Evolutionary conservation across 2,329 filamentous ascomycete genomes (phyloP).

Genomic region (Cercospora janseana): DNA sequence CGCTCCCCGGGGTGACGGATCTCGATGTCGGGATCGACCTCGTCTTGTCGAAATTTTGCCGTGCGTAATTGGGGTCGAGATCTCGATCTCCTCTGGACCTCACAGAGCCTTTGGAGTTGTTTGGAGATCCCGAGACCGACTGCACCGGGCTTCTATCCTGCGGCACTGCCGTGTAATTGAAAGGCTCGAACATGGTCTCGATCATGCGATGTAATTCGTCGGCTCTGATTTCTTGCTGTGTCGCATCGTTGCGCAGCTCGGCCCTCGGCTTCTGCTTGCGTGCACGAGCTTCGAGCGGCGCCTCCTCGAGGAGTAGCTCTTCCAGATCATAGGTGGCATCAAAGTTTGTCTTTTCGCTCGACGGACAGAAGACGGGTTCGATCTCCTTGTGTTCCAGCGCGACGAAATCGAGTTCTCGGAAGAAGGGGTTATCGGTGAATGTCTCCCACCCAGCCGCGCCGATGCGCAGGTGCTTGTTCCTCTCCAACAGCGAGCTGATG

Average conservation of each 20-base stretch:
- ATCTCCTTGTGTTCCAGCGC: constrained; percentile 82
- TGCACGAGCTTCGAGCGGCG: constrained; percentile 86
- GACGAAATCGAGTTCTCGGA: constrained; percentile 78
- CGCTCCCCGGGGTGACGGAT: constrained; percentile 42
- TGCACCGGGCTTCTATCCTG: constrained; percentile 59
- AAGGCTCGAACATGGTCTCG: constrained; percentile 87
- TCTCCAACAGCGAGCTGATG: constrained; percentile 78
- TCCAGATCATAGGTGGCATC: constrained; percentile 97
- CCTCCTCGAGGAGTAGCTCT: constrained; percentile 88
- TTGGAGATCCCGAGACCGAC: constrained; percentile 12
- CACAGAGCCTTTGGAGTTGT: constrained; percentile 12
- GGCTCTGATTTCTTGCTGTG: constrained; percentile 88
- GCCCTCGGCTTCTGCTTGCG: constrained; percentile 91
- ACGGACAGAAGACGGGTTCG: constrained; percentile 86
- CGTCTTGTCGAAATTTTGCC: constrained; percentile 17
- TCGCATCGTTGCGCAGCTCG: constrained; percentile 87
- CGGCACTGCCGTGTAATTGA: constrained; percentile 85
- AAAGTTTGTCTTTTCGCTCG: constrained; percentile 97
- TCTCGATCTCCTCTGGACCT: constrained; percentile 21
- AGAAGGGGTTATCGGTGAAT: constrained; percentile 87
- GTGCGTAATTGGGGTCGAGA: constrained; percentile 9
- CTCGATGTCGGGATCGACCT: constrained; percentile 35
- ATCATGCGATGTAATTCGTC: constrained; percentile 94
- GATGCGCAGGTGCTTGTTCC: constrained; percentile 75
- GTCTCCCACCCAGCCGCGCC: constrained; percentile 78